Conservation (phyloP, 495 filamentous ascomycete species). For the Clavariopsis aquatica region DNA sequence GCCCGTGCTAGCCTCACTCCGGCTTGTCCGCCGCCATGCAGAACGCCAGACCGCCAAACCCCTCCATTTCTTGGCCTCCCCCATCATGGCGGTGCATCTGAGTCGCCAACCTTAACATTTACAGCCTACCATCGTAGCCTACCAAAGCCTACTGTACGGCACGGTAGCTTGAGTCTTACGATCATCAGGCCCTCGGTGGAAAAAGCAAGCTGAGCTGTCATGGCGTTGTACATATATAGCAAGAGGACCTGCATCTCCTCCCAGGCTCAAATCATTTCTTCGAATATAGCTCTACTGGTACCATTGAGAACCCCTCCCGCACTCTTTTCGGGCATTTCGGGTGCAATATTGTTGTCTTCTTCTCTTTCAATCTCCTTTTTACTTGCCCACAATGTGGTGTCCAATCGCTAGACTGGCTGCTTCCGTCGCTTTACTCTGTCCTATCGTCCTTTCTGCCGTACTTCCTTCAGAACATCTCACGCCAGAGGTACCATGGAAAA, state of each 20-base stretch:
- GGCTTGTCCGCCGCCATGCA: background rate
- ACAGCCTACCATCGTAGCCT: slow-evolving; percentile 12
- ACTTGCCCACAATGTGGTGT: slow-evolving; percentile 23
- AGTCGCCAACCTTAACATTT: slow-evolving; percentile 20
- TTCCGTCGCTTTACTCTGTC: slow-evolving; percentile 22
- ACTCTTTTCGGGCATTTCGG: slow-evolving; percentile 18
- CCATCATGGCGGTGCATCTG: slow-evolving; percentile 26
- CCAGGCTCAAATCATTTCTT: background rate
- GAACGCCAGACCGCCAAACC: slow-evolving; percentile 6
- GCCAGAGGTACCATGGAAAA: slow-evolving; percentile 29
- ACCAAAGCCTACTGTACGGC: slow-evolving; percentile 4
- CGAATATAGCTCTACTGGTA: background rate
- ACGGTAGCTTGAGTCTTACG: slow-evolving; percentile 11
- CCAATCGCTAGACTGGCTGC: slow-evolving; percentile 19
- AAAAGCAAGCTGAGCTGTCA: slow-evolving; percentile 10
- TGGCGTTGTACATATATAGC: slow-evolving; percentile 8
- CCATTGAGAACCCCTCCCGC: background rate
- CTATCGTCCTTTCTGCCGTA: slow-evolving; percentile 10
- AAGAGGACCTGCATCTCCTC: slow-evolving; percentile 18
- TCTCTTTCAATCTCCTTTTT: slow-evolving; percentile 8
- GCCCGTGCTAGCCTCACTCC: background rate
- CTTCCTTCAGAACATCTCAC: slow-evolving; percentile 3
- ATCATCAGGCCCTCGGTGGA: slow-evolving; percentile 15
- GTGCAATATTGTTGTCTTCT: slow-evolving; percentile 1
- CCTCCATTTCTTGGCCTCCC: slow-evolving; percentile 1